Percentiles rank a stretch among this genome's conserved stretches.
phyloP scores from a whole-genome alignment of 768 basidiomycete genomes.

The Holtermannia corniformis region DNA sequence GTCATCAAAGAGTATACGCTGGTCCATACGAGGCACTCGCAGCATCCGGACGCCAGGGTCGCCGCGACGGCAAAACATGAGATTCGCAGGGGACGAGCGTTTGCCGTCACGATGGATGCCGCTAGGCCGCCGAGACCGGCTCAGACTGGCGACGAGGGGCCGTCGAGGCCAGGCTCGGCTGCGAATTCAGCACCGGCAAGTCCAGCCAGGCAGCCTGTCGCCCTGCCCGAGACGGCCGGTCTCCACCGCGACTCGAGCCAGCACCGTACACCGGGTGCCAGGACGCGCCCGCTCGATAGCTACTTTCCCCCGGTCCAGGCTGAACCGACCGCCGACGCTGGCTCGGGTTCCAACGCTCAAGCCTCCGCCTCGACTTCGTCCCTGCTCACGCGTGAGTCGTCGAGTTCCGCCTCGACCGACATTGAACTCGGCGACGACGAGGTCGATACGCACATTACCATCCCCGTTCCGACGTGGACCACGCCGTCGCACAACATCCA shows the following conservation, averaged over 20 bases:
- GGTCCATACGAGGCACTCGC: constrained; percentile 53
- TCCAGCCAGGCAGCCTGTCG: constrained; percentile 10
- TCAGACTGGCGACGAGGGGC: neutral
- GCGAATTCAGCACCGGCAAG: neutral
- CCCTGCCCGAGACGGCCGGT: neutral
- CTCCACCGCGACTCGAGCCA: constrained; percentile 1
- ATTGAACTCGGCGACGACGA: constrained; percentile 42
- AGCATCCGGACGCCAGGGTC: constrained; percentile 54
- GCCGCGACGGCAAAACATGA: constrained; percentile 61
- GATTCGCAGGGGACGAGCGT: constrained; percentile 49
- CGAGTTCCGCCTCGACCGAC: constrained; percentile 23
- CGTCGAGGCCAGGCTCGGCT: neutral
- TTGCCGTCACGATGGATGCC: constrained; percentile 6
- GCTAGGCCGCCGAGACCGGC: neutral
- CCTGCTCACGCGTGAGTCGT: constrained; percentile 12
- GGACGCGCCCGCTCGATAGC: neutral
- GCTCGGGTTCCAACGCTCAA: constrained; percentile 9
- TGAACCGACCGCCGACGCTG: constrained; percentile 1
- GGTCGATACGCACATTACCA: constrained; percentile 51
- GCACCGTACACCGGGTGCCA: constrained; percentile 3
- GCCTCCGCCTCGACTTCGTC: constrained; percentile 5
- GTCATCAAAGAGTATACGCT: constrained; percentile 60
- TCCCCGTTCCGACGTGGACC: constrained; percentile 53
- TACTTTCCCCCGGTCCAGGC: neutral
- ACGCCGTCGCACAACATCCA: constrained; percentile 67